These are phyloP conservation scores for Caryopteris hybrid DNA, from an alignment of 305 asterid species.

Conservation along the genomic window DNA sequence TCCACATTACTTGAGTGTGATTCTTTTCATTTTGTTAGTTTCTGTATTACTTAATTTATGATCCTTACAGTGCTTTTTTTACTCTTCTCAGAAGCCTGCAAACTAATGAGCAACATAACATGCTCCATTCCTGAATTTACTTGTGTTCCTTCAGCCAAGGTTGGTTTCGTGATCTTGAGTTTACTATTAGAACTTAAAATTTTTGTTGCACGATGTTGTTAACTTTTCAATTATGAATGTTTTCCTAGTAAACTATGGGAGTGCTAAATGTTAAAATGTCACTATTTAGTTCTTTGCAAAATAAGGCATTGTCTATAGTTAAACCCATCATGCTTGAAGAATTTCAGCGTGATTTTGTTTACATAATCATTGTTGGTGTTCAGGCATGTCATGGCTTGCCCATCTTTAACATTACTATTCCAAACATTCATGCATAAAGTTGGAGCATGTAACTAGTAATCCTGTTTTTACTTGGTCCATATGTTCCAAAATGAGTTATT, in stretches of 20 bases:
- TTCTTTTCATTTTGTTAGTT: neutral
- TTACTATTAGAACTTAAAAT: neutral
- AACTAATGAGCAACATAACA: conserved; percentile 74
- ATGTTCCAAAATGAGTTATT: neutral
- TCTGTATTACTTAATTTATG: neutral
- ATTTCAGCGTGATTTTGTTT: neutral
- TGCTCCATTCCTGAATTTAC: conserved; percentile 96
- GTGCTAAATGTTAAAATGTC: neutral
- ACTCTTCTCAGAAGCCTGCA: conserved; percentile 75
- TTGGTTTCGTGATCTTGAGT: conserved; percentile 19
- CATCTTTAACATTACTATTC: neutral
- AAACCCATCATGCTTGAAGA: neutral
- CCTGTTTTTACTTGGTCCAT: neutral
- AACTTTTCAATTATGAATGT: neutral
- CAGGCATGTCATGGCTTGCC: neutral
- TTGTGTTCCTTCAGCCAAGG: conserved; percentile 91
- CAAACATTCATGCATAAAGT: neutral
- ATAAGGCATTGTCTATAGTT: neutral
- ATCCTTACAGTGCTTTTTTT: conserved; percentile 11
- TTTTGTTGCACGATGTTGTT: neutral
- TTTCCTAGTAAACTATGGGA: neutral
- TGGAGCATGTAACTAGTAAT: neutral
- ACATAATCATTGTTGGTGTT: neutral
- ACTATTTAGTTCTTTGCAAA: neutral
- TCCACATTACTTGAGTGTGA: neutral